Evolutionary conservation across 345 rosid genomes (phyloP).

Genomic region (Eutrema yunnanense): DNA sequence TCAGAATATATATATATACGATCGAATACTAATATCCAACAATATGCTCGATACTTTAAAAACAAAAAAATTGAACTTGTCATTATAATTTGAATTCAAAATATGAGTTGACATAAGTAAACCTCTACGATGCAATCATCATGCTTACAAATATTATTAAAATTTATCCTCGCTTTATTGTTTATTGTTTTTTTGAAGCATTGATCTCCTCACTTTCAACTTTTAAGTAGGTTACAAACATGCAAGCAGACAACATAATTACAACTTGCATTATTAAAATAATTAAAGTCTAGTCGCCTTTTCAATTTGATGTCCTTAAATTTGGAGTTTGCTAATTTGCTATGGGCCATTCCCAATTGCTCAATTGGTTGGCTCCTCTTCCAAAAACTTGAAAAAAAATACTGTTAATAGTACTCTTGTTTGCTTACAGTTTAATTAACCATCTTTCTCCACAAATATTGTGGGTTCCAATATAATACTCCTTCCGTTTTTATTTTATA

Average conservation of each 20-base stretch:
- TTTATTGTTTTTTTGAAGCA: background rate
- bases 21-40: background rate
- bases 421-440: slow-evolving; percentile 18
- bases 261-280: slow-evolving; percentile 23
- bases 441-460: background rate
- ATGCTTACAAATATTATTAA: no score
- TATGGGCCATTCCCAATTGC: slow-evolving; percentile 8
- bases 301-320: slow-evolving; percentile 10
- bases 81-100: no score
- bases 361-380: slow-evolving; percentile 11
- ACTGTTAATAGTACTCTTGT: background rate
- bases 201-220: slow-evolving; percentile 11
- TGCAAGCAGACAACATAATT: slow-evolving; percentile 30
- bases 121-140: no score
- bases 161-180: no score
- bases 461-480: slow-evolving; percentile 6
- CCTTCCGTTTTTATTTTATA: no score
- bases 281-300: slow-evolving; percentile 13
- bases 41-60: background rate
- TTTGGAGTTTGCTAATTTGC: slow-evolving; percentile 9
- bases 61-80: no score
- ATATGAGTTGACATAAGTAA: no score
- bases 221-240: slow-evolving; percentile 20
- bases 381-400: background rate
- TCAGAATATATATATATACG: no score